Conservation (phyloP, 1,284 basidiomycete species). For the Caloboletus firmus region DNA sequence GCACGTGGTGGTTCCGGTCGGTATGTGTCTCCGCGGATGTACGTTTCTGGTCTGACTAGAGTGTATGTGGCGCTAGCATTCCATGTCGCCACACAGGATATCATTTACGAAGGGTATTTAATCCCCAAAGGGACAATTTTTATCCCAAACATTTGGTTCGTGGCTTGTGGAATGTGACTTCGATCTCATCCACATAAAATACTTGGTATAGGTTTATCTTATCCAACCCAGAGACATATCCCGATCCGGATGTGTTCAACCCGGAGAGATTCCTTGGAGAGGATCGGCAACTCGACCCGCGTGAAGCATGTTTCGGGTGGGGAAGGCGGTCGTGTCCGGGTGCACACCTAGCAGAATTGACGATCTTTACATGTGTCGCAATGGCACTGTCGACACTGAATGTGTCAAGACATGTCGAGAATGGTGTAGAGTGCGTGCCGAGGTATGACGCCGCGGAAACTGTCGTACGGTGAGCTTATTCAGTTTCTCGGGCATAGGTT, state of each 20-base stretch:
- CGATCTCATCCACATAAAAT: background rate
- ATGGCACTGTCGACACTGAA: constrained; percentile 18
- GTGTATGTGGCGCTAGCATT: constrained; percentile 34
- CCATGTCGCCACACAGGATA: constrained; percentile 37
- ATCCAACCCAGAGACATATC: constrained; percentile 12
- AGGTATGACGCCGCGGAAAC: constrained; percentile 6
- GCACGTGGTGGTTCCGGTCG: constrained; percentile 13
- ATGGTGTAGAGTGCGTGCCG: constrained; percentile 10
- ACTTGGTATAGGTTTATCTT: constrained; percentile 9
- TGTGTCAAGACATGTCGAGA: constrained; percentile 8
- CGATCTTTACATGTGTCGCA: constrained; percentile 19
- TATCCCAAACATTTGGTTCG: constrained; percentile 23
- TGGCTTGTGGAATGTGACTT: background rate
- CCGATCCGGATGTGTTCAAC: constrained; percentile 12
- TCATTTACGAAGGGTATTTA: constrained; percentile 35
- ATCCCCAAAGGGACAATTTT: constrained; percentile 40
- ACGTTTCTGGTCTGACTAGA: constrained; percentile 12
- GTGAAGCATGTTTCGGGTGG: constrained; percentile 17
- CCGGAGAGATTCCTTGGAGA: constrained; percentile 20
- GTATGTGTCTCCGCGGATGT: constrained; percentile 1
- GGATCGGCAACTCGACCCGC: constrained; percentile 10
- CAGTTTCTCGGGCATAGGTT: background rate
- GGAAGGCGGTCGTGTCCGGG: constrained; percentile 19
- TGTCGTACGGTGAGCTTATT: background rate
- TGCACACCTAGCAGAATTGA: constrained; percentile 9